A percentile compares a stretch with the other conserved stretches of the same genome.
phyloP scores from a whole-genome alignment of 2,329 filamentous ascomycete species.

The Blastomyces silverae region DNA sequence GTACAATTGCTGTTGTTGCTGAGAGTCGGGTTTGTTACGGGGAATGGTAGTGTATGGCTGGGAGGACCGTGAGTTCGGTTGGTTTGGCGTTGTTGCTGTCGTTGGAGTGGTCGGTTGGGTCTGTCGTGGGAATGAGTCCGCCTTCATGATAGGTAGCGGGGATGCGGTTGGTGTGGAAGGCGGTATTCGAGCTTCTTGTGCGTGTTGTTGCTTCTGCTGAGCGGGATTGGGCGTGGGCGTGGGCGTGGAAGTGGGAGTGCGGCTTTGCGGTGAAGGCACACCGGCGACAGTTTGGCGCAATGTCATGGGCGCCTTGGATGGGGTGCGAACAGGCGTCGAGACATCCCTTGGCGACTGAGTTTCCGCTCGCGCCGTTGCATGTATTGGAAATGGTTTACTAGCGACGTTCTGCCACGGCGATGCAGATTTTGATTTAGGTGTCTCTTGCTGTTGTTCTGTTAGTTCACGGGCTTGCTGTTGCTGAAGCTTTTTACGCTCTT shows the following conservation, averaged over 20 bases:
- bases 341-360: not conserved
- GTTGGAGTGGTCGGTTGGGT: not conserved
- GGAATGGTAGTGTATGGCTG: slow-evolving; percentile 25
- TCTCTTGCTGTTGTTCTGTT: slow-evolving; percentile 30
- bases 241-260: slow-evolving; percentile 1
- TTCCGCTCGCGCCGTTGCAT: slow-evolving; percentile 11
- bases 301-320: slow-evolving; percentile 49
- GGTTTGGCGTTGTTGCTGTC: slow-evolving; percentile 36
- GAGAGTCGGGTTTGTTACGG: slow-evolving; percentile 42
- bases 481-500: slow-evolving; percentile 79
- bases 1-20: slow-evolving; percentile 23
- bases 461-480: slow-evolving; percentile 54
- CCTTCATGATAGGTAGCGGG: not conserved
- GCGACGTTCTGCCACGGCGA: slow-evolving; percentile 61
- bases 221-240: slow-evolving; percentile 5
- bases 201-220: slow-evolving; percentile 1
- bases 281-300: slow-evolving; percentile 56
- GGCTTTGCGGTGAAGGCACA: slow-evolving; percentile 27
- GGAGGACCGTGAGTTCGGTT: slow-evolving; percentile 27
- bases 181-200: not conserved
- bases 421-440: slow-evolving; percentile 32
- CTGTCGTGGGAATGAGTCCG: not conserved
- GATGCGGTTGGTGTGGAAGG: slow-evolving; percentile 12
- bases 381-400: slow-evolving; percentile 23
- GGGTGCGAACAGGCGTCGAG: slow-evolving; percentile 8